phyloP scores from a whole-genome alignment of 2,329 filamentous ascomycete species.

The Epichloe typhina region DNA sequence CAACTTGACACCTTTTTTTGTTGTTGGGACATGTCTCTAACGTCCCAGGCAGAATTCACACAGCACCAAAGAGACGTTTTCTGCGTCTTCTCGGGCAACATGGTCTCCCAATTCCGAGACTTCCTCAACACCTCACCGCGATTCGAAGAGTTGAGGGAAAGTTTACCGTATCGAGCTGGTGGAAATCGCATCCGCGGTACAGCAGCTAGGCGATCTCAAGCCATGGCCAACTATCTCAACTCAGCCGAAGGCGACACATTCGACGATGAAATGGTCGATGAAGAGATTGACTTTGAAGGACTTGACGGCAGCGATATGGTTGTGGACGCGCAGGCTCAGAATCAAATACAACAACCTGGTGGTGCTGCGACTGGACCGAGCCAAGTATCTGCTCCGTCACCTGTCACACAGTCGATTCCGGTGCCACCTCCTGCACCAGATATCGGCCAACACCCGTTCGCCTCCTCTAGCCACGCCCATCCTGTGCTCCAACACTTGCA shows the following conservation, averaged over 20 bases:
- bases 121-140: slow-evolving; percentile 52
- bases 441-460: slow-evolving; percentile 13
- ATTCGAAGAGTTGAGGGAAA: slow-evolving; percentile 32
- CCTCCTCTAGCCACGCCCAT: slow-evolving; percentile 9
- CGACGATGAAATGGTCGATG: slow-evolving; percentile 30
- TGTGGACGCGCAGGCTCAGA: slow-evolving; percentile 19
- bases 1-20: neutral
- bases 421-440: slow-evolving; percentile 16
- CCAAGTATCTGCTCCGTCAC: slow-evolving; percentile 1
- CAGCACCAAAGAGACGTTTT: slow-evolving; percentile 91
- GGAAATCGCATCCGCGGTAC: slow-evolving; percentile 7
- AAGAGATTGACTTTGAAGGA: slow-evolving; percentile 31
- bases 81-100: slow-evolving; percentile 88
- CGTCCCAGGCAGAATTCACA: slow-evolving; percentile 60
- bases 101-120: slow-evolving; percentile 63
- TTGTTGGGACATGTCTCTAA: neutral
- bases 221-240: slow-evolving; percentile 10
- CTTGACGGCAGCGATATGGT: slow-evolving; percentile 26
- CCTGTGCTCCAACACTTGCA: slow-evolving; percentile 9
- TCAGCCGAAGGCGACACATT: slow-evolving; percentile 20
- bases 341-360: slow-evolving; percentile 6
- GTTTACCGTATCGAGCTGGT: slow-evolving; percentile 9
- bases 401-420: slow-evolving; percentile 13
- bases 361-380: neutral
- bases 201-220: slow-evolving; percentile 7